phyloP scores from a whole-genome alignment of 2,329 filamentous ascomycete species.

The Ophiostoma quercus region DNA sequence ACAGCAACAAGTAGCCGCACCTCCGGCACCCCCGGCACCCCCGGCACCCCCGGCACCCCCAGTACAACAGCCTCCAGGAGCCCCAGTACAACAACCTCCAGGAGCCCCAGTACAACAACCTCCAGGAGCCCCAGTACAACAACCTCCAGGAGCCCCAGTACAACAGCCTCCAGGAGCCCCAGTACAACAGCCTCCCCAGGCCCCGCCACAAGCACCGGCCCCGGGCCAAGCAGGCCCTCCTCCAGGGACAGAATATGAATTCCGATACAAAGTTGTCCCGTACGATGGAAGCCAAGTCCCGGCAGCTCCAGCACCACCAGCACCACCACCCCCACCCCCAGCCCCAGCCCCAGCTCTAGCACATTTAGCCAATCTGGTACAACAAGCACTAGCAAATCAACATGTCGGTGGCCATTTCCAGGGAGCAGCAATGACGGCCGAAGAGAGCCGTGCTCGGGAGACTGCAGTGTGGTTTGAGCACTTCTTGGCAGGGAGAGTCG shows the following conservation, averaged over 20 bases:
- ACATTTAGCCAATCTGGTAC: background rate
- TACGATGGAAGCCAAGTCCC: too few species aligned
- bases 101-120: background rate
- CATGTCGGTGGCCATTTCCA: too few species aligned
- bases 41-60: background rate
- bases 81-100: background rate
- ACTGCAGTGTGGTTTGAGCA: slow-evolving; percentile 4
- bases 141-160: background rate
- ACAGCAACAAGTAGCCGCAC: background rate
- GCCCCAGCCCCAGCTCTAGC: too few species aligned
- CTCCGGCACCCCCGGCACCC: background rate
- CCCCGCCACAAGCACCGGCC: too few species aligned
- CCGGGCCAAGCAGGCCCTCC: too few species aligned
- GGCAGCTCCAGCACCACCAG: too few species aligned
- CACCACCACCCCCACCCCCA: too few species aligned
- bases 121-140: too few species aligned
- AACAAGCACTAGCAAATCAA: background rate
- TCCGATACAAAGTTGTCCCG: too few species aligned
- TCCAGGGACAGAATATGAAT: too few species aligned
- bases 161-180: background rate
- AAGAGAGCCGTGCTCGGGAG: background rate
- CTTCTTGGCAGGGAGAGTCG: background rate
- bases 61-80: background rate
- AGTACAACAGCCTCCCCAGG: background rate
- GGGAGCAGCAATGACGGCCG: too few species aligned